phyloP scores from a whole-genome alignment of 2,329 filamentous ascomycete genomes.

The Teratosphaeria zuluensis region DNA sequence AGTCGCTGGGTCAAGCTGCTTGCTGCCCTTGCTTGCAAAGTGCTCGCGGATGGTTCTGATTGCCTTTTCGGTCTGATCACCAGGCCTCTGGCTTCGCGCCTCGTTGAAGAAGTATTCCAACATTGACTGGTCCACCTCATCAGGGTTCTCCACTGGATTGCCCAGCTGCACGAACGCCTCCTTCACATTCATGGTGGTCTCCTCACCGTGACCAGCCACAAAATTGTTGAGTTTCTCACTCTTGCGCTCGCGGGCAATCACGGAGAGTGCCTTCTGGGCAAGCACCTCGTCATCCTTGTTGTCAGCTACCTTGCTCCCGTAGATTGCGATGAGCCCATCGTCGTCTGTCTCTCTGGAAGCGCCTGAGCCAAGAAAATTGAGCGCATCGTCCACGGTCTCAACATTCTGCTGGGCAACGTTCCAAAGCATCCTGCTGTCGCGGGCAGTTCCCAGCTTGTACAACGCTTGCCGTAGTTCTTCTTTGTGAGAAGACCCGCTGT shows the following conservation, averaged over 20 bases:
- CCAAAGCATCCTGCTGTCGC: constrained; percentile 49
- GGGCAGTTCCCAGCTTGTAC: constrained; percentile 49
- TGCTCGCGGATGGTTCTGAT: constrained; percentile 23
- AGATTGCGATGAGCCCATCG: constrained; percentile 50
- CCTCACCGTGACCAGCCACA: constrained; percentile 33
- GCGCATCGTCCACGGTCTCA: constrained; percentile 54
- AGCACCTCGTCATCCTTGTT: constrained; percentile 40
- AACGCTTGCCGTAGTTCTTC: constrained; percentile 48
- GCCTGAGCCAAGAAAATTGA: constrained; percentile 50
- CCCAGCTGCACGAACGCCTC: neutral
- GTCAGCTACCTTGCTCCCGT: constrained; percentile 47
- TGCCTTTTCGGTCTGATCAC: constrained; percentile 24
- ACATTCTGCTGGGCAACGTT: constrained; percentile 48
- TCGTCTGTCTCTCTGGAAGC: constrained; percentile 37
- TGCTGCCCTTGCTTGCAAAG: constrained; percentile 7
- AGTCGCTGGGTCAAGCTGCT: constrained; percentile 13
- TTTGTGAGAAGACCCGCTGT: constrained; percentile 44
- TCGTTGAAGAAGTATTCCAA: neutral
- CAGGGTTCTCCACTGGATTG: neutral
- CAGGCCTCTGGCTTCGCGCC: constrained; percentile 16
- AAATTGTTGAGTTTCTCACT: constrained; percentile 44
- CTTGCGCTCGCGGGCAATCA: constrained; percentile 50
- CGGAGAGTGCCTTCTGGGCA: constrained; percentile 45
- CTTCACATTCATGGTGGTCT: constrained; percentile 1
- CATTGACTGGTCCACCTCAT: neutral